Conservation (phyloP, 257 asterid genomes). For the Lycium ferocissimum region DNA sequence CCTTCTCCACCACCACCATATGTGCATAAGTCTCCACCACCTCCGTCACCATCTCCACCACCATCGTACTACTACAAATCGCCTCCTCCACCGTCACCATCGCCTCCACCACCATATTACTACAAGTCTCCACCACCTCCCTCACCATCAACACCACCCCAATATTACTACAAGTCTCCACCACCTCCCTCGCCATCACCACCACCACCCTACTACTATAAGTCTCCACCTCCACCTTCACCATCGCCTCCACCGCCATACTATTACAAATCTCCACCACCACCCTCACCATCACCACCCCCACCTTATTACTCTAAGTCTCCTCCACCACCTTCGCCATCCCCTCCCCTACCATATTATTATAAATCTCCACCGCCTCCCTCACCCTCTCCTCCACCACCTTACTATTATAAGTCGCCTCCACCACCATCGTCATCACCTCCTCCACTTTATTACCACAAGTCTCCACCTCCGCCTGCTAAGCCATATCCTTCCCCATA, state of each 20-base stretch:
- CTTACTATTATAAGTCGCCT: conserved; percentile 28
- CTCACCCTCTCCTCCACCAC: conserved; percentile 15
- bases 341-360: conserved; percentile 23
- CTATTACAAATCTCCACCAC: conserved; percentile 35
- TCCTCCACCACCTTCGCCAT: conserved; percentile 28
- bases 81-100: conserved; percentile 7
- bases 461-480: conserved; percentile 29
- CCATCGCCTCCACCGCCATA: conserved; percentile 32
- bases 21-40: background rate
- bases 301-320: conserved; percentile 31
- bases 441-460: conserved; percentile 28
- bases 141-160: background rate
- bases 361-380: conserved; percentile 40
- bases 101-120: conserved; percentile 20
- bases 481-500: conserved; percentile 29
- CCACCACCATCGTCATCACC: conserved; percentile 17
- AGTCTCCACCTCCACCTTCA: conserved; percentile 32
- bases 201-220: conserved; percentile 22
- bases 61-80: conserved; percentile 27
- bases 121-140: conserved; percentile 25
- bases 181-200: conserved; percentile 10
- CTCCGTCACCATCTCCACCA: background rate
- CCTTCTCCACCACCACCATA: conserved; percentile 7
- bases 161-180: conserved; percentile 26
- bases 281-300: conserved; percentile 5